Evolutionary conservation across 345 rosid species (phyloP).

Genomic region (Sisymbrium irio): DNA sequence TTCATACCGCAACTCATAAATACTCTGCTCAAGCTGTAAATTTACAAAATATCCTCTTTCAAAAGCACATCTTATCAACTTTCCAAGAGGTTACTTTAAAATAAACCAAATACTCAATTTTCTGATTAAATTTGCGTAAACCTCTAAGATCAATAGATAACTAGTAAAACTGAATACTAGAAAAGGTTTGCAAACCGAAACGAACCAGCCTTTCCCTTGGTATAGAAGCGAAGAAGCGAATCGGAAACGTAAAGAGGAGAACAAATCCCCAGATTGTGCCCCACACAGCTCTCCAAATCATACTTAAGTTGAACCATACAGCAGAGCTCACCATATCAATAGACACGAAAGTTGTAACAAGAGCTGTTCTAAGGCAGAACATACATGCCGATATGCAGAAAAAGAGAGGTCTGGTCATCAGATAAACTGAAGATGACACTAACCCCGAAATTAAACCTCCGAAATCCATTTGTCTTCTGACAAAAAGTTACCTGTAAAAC

Average conservation of each 20-base stretch:
- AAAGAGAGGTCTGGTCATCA: conserved; percentile 46
- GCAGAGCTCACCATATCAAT: conserved; percentile 49
- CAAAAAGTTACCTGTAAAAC: not conserved
- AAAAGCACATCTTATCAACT: not conserved
- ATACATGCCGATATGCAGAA: conserved; percentile 39
- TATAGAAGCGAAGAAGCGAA: conserved; percentile 52
- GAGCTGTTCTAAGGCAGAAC: conserved; percentile 43
- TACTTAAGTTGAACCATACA: conserved; percentile 44
- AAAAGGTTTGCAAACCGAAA: conserved; percentile 5
- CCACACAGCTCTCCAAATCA: conserved; percentile 47
- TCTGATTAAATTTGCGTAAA: not conserved
- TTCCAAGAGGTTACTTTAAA: not conserved
- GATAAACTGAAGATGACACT: conserved; percentile 29
- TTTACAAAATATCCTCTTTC: not conserved
- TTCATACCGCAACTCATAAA: conserved; percentile 49
- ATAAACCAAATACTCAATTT: no score
- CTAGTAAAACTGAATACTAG: not conserved
- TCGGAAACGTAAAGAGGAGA: conserved; percentile 51
- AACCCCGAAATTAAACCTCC: conserved; percentile 35
- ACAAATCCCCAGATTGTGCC: conserved; percentile 41
- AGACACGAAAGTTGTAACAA: conserved; percentile 48
- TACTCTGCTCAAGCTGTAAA: conserved; percentile 69
- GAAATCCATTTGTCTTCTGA: conserved; percentile 25
- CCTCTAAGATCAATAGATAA: not conserved
- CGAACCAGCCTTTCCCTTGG: conserved; percentile 70